Conservation (phyloP, 345 rosid genomes). For the Linum usitatissimum region DNA sequence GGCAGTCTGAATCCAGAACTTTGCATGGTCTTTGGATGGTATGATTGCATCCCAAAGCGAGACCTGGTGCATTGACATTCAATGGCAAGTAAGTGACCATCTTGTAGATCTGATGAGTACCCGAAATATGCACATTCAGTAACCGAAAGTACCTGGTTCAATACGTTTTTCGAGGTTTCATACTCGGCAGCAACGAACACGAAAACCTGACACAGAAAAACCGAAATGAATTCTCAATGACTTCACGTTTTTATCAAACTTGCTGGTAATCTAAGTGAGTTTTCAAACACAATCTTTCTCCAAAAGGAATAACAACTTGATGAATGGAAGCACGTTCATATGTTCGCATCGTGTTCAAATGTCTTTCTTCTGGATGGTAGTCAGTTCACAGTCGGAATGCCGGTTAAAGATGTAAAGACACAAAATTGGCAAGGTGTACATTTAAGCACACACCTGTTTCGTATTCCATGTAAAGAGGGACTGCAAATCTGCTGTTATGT, state of each 20-base stretch:
- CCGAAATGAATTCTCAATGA: neutral
- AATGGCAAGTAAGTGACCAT: slow-evolving; percentile 2
- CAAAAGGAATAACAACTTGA: neutral
- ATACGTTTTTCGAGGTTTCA: slow-evolving; percentile 57
- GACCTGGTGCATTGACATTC: slow-evolving; percentile 31
- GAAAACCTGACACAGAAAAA: slow-evolving; percentile 44
- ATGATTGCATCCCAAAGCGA: slow-evolving; percentile 96
- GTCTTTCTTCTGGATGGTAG: neutral
- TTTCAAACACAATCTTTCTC: neutral
- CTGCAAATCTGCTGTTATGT: slow-evolving; percentile 75
- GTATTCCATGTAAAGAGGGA: slow-evolving; percentile 97
- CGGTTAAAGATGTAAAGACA: neutral
- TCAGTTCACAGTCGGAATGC: neutral
- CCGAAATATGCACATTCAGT: neutral
- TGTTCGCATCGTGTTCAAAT: neutral
- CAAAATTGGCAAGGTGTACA: neutral
- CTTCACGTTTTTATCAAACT: neutral
- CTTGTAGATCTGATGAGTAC: neutral
- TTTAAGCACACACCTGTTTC: slow-evolving; percentile 54
- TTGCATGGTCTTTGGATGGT: slow-evolving; percentile 69
- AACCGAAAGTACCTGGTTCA: slow-evolving; percentile 66
- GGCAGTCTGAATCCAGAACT: slow-evolving; percentile 57
- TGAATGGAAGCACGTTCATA: neutral
- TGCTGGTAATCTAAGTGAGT: neutral
- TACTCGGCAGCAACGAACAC: slow-evolving; percentile 83